Base-by-base conservation (phyloP, 148 eudicot species). In the Fagopyrum esculentum region DNA sequence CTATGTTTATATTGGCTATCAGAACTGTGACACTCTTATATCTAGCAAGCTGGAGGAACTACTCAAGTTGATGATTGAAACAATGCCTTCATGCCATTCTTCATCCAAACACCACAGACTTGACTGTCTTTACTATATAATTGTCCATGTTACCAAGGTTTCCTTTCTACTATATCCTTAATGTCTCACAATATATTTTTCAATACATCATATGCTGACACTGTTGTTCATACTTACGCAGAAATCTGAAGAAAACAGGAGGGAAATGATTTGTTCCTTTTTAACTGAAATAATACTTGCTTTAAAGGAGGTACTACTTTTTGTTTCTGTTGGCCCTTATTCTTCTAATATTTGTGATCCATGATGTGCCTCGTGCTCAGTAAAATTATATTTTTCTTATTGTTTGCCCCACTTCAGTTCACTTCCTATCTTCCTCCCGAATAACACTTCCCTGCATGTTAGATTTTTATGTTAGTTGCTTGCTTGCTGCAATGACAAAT, bases 71-170 rank as follows among this genome's bases (percentile, higher is more conserved):
- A 90, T 96, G 98, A 86, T 85, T 73, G 91, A 87, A 76, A 84
- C 79, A 81, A 83, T 90, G 69, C 93, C 92, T 70, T 85, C 83
- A 26, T 92, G 99, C 78, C 99, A 96, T 82, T 87, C 87, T 83
- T 86, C 99, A 16, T 97, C 99, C 51, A 96, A 96, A 77, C 99
- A 93, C 74, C 86, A 89, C 81, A 90, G 99, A 77, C 98, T 96
- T 45, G 89, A 89, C 80, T 96, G 98, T 80, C 82, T 96, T 77
- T 90, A 89, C 85, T 88, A 82, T 76, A 72, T 96, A 73, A 89
- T 92, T 81, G 85, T 88, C 35, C 85, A 89, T 82, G 83, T 82
- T 43, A 77, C 88, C 49, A 90, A 96, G 99, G 99, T 92, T 71
- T 69, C 45, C 5, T 8, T 77, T 3, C 4, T 2, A 50, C 11